Evolutionary conservation across 2,329 filamentous ascomycete genomes (phyloP).

Genomic region (Colletotrichum echinochloae): DNA sequence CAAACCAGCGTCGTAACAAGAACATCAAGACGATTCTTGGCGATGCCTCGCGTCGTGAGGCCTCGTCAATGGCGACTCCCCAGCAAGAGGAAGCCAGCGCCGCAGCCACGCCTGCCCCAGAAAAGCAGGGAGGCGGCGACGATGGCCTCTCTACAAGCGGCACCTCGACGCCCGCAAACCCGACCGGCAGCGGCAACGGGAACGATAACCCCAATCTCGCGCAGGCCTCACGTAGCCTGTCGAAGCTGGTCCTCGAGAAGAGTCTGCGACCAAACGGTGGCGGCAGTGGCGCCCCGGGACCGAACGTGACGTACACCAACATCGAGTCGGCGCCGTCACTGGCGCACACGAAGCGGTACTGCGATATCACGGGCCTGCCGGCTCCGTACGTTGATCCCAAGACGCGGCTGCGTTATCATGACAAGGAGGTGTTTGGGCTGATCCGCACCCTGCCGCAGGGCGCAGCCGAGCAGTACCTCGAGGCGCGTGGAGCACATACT

Average conservation of each 20-base stretch:
- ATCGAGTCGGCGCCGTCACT: slow-evolving; percentile 94
- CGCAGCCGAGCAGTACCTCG: slow-evolving; percentile 87
- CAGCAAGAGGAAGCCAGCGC: slow-evolving; percentile 79
- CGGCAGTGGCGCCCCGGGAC: slow-evolving; percentile 62
- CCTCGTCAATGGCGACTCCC: slow-evolving; percentile 78
- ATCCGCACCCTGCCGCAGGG: slow-evolving; percentile 85
- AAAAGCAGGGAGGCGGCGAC: slow-evolving; percentile 60
- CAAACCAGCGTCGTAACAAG: slow-evolving; percentile 96
- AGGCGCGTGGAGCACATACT: slow-evolving; percentile 91
- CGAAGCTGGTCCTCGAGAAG: slow-evolving; percentile 89
- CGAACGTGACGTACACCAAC: slow-evolving; percentile 90
- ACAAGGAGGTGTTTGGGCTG: slow-evolving; percentile 89
- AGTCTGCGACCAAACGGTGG: slow-evolving; percentile 64
- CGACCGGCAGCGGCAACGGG: slow-evolving; percentile 46
- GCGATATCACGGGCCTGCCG: slow-evolving; percentile 94
- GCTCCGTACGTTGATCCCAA: slow-evolving; percentile 95
- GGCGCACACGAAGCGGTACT: slow-evolving; percentile 88
- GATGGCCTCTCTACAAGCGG: slow-evolving; percentile 69
- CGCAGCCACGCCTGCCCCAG: slow-evolving; percentile 69
- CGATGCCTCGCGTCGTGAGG: slow-evolving; percentile 88
- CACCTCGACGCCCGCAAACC: slow-evolving; percentile 66
- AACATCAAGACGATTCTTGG: slow-evolving; percentile 97
- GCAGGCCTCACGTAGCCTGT: slow-evolving; percentile 88
- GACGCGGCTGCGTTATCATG: slow-evolving; percentile 90
- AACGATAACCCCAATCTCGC: slow-evolving; percentile 76